Conservation (phyloP, 805 yeast genomes). For the Yarrowia divulgata region DNA sequence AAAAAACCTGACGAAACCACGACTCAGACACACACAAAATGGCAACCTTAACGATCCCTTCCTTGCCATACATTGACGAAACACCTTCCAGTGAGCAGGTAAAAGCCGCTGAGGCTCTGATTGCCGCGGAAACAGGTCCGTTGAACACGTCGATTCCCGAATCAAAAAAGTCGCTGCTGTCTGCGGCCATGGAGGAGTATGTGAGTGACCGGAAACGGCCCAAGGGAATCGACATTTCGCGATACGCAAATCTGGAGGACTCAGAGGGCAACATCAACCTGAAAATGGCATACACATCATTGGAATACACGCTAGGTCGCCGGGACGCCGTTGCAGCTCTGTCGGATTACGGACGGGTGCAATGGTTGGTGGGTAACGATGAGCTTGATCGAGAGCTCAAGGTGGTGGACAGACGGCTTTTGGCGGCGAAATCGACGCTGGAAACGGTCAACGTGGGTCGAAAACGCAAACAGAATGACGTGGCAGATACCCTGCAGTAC, state of each 20-base stretch:
- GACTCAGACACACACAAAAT: neutral
- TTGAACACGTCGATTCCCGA: slow-evolving; percentile 16
- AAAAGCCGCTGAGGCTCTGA: slow-evolving; percentile 23
- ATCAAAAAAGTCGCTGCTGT: neutral
- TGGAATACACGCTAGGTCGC: slow-evolving; percentile 46
- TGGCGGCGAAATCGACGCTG: neutral
- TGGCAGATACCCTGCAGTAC: slow-evolving; percentile 19
- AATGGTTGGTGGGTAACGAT: slow-evolving; percentile 49
- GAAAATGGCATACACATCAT: slow-evolving; percentile 44
- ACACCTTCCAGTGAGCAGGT: slow-evolving; percentile 34
- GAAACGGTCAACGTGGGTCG: slow-evolving; percentile 11
- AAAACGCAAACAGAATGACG: slow-evolving; percentile 18
- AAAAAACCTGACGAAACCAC: neutral
- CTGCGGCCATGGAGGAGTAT: slow-evolving; percentile 35
- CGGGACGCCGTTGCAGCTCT: slow-evolving; percentile 47
- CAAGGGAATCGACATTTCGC: slow-evolving; percentile 45
- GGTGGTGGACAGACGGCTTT: slow-evolving; percentile 43
- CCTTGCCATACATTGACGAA: slow-evolving; percentile 39
- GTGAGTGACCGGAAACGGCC: slow-evolving; percentile 18
- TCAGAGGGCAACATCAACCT: slow-evolving; percentile 42
- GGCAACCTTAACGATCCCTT: neutral
- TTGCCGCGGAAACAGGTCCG: slow-evolving; percentile 27
- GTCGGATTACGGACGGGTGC: slow-evolving; percentile 47
- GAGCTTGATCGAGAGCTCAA: slow-evolving; percentile 45
- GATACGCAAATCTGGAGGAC: slow-evolving; percentile 45